A percentile compares a stretch with the other conserved stretches of the same genome.
These are phyloP conservation scores for Aspergillus wentii DNA, from an alignment of 495 filamentous ascomycete species.

Conservation along the genomic window DNA sequence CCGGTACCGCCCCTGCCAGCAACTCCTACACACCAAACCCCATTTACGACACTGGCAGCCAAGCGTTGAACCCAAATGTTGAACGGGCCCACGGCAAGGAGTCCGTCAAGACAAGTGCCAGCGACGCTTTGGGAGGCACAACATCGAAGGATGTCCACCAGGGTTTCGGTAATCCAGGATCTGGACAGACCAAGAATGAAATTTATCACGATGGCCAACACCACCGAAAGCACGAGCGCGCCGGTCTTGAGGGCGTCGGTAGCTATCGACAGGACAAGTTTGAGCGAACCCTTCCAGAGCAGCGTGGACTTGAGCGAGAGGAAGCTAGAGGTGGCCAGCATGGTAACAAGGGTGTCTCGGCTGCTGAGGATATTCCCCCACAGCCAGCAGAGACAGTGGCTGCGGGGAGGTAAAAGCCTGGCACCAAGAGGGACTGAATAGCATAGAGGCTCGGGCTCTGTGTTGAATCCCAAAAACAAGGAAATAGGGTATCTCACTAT, in stretches of 20 bases:
- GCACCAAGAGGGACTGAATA: conserved; percentile 18
- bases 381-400: conserved; percentile 43
- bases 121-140: conserved; percentile 55
- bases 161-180: conserved; percentile 54
- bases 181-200: conserved; percentile 58
- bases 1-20: conserved; percentile 61
- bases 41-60: conserved; percentile 34
- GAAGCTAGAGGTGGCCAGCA: conserved; percentile 14
- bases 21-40: conserved; percentile 56
- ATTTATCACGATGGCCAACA: conserved; percentile 48
- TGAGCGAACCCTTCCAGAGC: conserved; percentile 20
- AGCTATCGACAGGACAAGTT: conserved; percentile 27
- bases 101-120: conserved; percentile 34
- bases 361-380: conserved; percentile 42
- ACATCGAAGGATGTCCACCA: conserved; percentile 59
- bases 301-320: conserved; percentile 29
- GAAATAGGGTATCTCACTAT: not conserved
- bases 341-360: conserved; percentile 24
- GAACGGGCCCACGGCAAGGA: conserved; percentile 39
- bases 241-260: conserved; percentile 52
- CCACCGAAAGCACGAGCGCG: conserved; percentile 46
- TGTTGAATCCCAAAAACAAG: not conserved
- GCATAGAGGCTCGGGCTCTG: no score
- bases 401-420: conserved; percentile 29
- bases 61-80: conserved; percentile 41